Percentiles rank a stretch among this genome's conserved stretches.
phyloP scores from a whole-genome alignment of 495 filamentous ascomycete species.

The Talaromyces wortmannii region DNA sequence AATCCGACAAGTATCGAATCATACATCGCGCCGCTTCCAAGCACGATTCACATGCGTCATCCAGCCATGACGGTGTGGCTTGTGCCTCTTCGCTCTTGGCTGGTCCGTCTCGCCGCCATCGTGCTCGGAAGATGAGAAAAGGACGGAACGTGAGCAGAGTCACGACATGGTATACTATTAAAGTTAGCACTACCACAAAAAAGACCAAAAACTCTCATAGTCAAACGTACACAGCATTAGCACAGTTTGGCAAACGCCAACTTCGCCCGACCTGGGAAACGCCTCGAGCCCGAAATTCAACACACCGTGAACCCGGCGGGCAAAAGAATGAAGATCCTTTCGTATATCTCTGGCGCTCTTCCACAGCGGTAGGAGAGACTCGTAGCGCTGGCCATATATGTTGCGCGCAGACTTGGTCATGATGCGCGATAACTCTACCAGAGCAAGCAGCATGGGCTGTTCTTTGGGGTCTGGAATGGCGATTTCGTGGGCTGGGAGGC shows the following conservation, averaged over 20 bases:
- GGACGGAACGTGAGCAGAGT: conserved; percentile 37
- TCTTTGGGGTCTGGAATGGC: conserved; percentile 22
- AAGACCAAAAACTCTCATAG: neutral
- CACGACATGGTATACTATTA: conserved; percentile 33
- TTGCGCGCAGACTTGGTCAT: conserved; percentile 27
- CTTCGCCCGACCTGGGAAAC: conserved; percentile 18
- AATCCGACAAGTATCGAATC: conserved; percentile 28
- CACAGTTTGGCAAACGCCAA: conserved; percentile 31
- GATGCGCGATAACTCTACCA: conserved; percentile 24
- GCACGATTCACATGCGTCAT: conserved; percentile 35
- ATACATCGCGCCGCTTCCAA: conserved; percentile 28
- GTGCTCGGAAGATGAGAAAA: conserved; percentile 37
- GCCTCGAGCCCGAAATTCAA: conserved; percentile 29
- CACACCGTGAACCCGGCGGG: conserved; percentile 18
- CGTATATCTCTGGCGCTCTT: conserved; percentile 29
- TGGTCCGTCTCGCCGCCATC: conserved; percentile 21
- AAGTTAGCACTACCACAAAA: neutral
- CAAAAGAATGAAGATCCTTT: conserved; percentile 25
- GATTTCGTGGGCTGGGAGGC: conserved; percentile 25
- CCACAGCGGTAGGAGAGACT: conserved; percentile 39
- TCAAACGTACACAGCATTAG: conserved; percentile 23
- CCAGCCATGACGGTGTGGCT: conserved; percentile 26
- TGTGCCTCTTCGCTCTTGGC: conserved; percentile 13
- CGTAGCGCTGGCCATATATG: conserved; percentile 32
- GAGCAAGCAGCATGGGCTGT: conserved; percentile 24